A percentile compares a stretch with the other conserved stretches of the same genome.
Evolutionary conservation across 495 filamentous ascomycete genomes (phyloP).

Genomic region (Acidiella bohemica): DNA sequence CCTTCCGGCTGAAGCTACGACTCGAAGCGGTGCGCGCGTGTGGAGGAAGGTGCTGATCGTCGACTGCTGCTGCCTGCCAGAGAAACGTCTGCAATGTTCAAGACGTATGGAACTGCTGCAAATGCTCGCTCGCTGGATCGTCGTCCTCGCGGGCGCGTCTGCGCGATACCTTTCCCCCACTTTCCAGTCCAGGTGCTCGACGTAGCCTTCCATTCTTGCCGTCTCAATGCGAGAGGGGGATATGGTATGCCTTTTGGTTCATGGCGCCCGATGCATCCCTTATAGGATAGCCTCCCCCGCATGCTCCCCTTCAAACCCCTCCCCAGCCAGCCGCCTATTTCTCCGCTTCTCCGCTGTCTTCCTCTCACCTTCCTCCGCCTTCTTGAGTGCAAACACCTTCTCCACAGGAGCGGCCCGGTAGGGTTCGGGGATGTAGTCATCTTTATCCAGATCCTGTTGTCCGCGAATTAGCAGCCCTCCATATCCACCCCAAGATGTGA

Average conservation of each 20-base stretch:
- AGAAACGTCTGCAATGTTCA: conserved; percentile 23
- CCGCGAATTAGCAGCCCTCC: conserved; percentile 1
- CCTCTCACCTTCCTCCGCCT: conserved; percentile 50
- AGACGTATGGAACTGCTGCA: conserved; percentile 17
- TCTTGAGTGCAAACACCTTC: conserved; percentile 58
- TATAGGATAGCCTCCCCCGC: conserved; percentile 61
- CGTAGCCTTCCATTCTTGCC: no score
- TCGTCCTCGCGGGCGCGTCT: no score
- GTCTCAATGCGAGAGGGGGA: no score
- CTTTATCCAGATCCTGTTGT: conserved; percentile 85
- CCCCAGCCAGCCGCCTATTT: conserved; percentile 49
- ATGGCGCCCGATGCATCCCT: no score
- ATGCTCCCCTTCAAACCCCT: conserved; percentile 84
- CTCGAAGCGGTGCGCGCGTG: no score
- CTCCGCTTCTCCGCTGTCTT: conserved; percentile 60
- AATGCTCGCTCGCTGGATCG: background rate
- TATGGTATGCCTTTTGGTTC: no score
- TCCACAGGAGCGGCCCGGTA: conserved; percentile 53
- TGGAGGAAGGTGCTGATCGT: no score
- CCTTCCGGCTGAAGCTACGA: no score
- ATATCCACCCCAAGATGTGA: no score
- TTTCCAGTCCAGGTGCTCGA: background rate
- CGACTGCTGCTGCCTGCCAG: no score
- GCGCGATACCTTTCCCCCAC: no score
- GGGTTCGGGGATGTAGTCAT: conserved; percentile 68